Percentiles rank a stretch among this genome's conserved stretches.
Evolutionary conservation across 2,329 filamentous ascomycete species (phyloP).

Genomic region (Fusarium mangiferae): DNA sequence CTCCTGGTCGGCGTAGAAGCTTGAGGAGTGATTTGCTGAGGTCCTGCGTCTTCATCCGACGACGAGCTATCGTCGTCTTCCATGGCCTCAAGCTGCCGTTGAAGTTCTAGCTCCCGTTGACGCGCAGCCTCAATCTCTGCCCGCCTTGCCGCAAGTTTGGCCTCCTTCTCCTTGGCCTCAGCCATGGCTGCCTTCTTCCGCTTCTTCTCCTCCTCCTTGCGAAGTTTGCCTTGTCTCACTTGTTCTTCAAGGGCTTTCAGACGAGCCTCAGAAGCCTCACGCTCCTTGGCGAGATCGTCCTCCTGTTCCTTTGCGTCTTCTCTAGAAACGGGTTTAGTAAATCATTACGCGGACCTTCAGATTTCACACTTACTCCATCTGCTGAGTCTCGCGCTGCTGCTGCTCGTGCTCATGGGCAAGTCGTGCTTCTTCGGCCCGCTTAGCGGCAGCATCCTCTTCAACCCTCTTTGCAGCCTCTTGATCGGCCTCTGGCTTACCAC

Average conservation of each 20-base stretch:
- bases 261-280: slow-evolving; percentile 82
- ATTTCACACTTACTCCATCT: slow-evolving; percentile 79
- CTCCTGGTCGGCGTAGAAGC: slow-evolving; percentile 67
- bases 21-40: slow-evolving; percentile 73
- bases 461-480: slow-evolving; percentile 65
- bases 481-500: slow-evolving; percentile 68
- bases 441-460: slow-evolving; percentile 66
- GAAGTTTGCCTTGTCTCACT: slow-evolving; percentile 90
- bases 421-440: slow-evolving; percentile 73
- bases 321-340: slow-evolving; percentile 60
- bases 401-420: slow-evolving; percentile 78
- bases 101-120: slow-evolving; percentile 89
- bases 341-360: background rate
- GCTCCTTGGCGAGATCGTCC: slow-evolving; percentile 81
- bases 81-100: slow-evolving; percentile 83
- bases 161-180: slow-evolving; percentile 89
- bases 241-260: slow-evolving; percentile 93
- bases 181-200: slow-evolving; percentile 88
- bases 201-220: slow-evolving; percentile 96
- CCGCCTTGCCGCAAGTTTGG: slow-evolving; percentile 82
- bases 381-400: slow-evolving; percentile 76
- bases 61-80: slow-evolving; percentile 79
- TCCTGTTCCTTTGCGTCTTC: slow-evolving; percentile 79
- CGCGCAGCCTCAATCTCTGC: slow-evolving; percentile 93
- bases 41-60: slow-evolving; percentile 84